A percentile compares a stretch with the other conserved stretches of the same genome.
Evolutionary conservation across 176 grass and related monocot species (phyloP).

Genomic region (Rhynchospora breviuscula): DNA sequence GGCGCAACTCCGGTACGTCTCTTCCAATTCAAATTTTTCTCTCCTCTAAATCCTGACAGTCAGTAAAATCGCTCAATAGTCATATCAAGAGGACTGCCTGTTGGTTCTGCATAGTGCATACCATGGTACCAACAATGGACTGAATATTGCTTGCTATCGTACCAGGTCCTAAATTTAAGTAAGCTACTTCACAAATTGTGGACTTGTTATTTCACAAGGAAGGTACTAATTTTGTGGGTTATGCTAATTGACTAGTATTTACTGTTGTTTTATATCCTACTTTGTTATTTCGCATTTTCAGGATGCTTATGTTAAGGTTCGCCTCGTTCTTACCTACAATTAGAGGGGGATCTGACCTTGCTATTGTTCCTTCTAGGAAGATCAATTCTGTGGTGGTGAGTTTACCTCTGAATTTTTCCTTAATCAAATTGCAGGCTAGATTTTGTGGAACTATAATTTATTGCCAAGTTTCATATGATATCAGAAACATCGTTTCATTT

Average conservation of each 20-base stretch:
- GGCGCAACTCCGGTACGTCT: not conserved
- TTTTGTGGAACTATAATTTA: not conserved
- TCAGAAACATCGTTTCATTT: not conserved
- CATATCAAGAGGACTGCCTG: not conserved
- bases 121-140: not conserved
- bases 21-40: not conserved
- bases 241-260: not conserved
- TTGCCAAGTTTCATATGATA: not conserved
- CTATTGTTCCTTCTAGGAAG: slow-evolving; percentile 8
- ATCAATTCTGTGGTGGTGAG: slow-evolving; percentile 30
- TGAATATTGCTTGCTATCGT: not conserved
- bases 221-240: not conserved
- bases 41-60: not conserved
- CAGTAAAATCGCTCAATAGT: not conserved
- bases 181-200: not conserved
- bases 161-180: not conserved
- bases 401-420: not conserved
- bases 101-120: not conserved
- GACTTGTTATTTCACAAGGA: not conserved
- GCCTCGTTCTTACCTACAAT: slow-evolving; percentile 11
- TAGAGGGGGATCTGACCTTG: not conserved
- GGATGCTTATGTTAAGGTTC: slow-evolving; percentile 25
- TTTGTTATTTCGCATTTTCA: slow-evolving; percentile 17
- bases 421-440: not conserved
- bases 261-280: not conserved